A percentile compares a stretch with the other conserved stretches of the same genome.
phyloP scores from a whole-genome alignment of 768 basidiomycete species.

The Mycena rosella region DNA sequence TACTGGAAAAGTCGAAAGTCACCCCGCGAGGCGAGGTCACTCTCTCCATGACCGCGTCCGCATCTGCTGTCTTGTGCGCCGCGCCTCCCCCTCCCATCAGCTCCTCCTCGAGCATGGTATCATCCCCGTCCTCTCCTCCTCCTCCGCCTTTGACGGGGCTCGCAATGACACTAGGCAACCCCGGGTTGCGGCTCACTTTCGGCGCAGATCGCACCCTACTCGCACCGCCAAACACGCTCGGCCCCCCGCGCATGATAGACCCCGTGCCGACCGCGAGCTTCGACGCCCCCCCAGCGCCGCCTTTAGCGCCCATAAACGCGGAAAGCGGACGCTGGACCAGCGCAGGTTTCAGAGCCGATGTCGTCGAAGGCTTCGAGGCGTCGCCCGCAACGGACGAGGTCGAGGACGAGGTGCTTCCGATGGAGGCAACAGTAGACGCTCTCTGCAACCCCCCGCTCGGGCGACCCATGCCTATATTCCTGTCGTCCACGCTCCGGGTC shows the following conservation, averaged over 20 bases:
- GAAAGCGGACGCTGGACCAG: slow-evolving; percentile 30
- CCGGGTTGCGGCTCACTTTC: slow-evolving; percentile 54
- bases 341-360: slow-evolving; percentile 19
- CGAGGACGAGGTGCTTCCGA: slow-evolving; percentile 27
- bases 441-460: slow-evolving; percentile 31
- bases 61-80: no score
- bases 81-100: slow-evolving; percentile 36
- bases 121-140: slow-evolving; percentile 22
- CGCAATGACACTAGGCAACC: slow-evolving; percentile 57
- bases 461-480: slow-evolving; percentile 34
- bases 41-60: slow-evolving; percentile 40
- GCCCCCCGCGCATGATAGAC: slow-evolving; percentile 30
- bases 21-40: slow-evolving; percentile 35
- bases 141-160: slow-evolving; percentile 60
- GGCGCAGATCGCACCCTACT: slow-evolving; percentile 35
- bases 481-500: slow-evolving; percentile 35
- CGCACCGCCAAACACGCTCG: slow-evolving; percentile 38
- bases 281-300: slow-evolving; percentile 2
- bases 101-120: slow-evolving; percentile 40
- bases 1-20: slow-evolving; percentile 30
- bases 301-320: slow-evolving; percentile 29
- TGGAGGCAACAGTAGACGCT: slow-evolving; percentile 32
- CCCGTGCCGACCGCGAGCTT: slow-evolving; percentile 33
- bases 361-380: slow-evolving; percentile 11
- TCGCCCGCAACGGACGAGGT: slow-evolving; percentile 17